Evolutionary conservation across 2,329 filamentous ascomycete species (phyloP).

Genomic region (Periglandula ipomoeae): DNA sequence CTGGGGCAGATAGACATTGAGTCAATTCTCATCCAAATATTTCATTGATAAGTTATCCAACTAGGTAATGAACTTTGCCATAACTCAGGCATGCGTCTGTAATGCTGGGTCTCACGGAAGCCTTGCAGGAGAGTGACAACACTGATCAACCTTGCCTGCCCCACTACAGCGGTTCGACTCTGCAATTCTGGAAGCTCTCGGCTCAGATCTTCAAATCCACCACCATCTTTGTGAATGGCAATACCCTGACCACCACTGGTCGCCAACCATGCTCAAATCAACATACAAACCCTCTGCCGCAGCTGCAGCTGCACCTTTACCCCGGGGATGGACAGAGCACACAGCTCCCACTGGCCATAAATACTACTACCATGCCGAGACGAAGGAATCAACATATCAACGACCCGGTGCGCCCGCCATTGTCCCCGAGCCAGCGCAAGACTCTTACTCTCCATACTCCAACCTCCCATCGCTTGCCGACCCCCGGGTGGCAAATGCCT

Average conservation of each 20-base stretch:
- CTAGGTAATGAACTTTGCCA: too few species aligned
- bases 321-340: conserved; percentile 85
- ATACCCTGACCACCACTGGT: neutral
- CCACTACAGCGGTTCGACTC: neutral
- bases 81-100: too few species aligned
- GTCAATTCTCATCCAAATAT: too few species aligned
- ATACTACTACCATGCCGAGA: conserved; percentile 79
- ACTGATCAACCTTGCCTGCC: neutral
- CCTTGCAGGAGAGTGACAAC: neutral
- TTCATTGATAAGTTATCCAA: too few species aligned
- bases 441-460: conserved; percentile 16
- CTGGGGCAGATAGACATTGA: too few species aligned
- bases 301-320: conserved; percentile 43
- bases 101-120: neutral
- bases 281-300: conserved; percentile 56
- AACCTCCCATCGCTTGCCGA: conserved; percentile 36
- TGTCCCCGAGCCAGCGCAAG: conserved; percentile 21
- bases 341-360: conserved; percentile 77
- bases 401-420: conserved; percentile 44
- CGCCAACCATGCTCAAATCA: conserved; percentile 58
- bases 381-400: conserved; percentile 80
- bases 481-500: conserved; percentile 50
- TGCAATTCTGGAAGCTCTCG: neutral
- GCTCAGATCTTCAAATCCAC: neutral
- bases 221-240: neutral